phyloP scores from a whole-genome alignment of 2,329 filamentous ascomycete genomes.

The Anisogramma anomala region DNA sequence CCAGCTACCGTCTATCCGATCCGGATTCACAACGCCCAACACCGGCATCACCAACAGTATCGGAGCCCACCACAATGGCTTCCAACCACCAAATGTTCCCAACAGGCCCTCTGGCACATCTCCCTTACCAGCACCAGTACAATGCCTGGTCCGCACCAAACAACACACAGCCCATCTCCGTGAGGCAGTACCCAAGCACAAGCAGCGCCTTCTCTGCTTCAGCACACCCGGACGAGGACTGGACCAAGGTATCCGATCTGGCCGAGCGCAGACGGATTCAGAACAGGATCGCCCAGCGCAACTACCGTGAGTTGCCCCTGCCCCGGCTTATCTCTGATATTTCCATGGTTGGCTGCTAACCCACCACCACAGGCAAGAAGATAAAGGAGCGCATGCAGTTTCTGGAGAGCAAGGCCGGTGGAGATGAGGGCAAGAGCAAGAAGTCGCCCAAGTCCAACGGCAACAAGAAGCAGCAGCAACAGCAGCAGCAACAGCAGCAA shows the following conservation, averaged over 20 bases:
- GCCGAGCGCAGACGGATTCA: conserved; percentile 90
- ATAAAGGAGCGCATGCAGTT: conserved; percentile 82
- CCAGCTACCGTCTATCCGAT: too few species aligned
- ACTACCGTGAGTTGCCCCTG: conserved; percentile 68
- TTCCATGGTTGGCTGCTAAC: conserved; percentile 8
- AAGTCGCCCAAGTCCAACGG: conserved; percentile 32
- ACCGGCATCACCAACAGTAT: not conserved
- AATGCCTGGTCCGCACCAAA: conserved; percentile 12
- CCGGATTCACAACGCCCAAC: not conserved
- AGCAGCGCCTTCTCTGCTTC: conserved; percentile 93
- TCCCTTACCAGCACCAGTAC: conserved; percentile 12
- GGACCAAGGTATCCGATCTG: conserved; percentile 97
- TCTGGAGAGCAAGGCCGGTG: conserved; percentile 64
- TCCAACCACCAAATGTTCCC: conserved; percentile 15
- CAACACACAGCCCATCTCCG: conserved; percentile 12
- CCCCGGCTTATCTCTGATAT: not conserved
- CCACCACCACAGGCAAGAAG: conserved; percentile 61
- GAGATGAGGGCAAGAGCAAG: conserved; percentile 27
- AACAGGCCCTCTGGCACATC: conserved; percentile 11
- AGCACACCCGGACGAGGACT: conserved; percentile 93
- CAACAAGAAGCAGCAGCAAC: conserved; percentile 17
- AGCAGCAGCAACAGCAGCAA: conserved; percentile 19
- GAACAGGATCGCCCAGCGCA: conserved; percentile 94
- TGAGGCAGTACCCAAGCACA: conserved; percentile 35
- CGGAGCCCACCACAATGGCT: conserved; percentile 5